These are phyloP conservation scores for Auricularia sp. DNA, from an alignment of 768 basidiomycete genomes.

Conservation along the genomic window DNA sequence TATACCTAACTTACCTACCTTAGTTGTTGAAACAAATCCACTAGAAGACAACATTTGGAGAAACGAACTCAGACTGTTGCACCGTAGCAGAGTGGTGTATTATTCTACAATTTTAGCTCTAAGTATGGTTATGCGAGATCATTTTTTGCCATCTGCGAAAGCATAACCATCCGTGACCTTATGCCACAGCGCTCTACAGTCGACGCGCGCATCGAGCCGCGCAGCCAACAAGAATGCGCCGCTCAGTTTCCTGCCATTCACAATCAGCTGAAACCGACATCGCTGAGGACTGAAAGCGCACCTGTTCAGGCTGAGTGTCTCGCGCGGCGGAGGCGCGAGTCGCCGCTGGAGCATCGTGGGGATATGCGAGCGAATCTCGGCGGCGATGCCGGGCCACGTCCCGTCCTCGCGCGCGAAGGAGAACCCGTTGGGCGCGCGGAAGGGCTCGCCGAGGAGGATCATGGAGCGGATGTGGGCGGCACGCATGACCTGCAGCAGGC, in stretches of 20 bases:
- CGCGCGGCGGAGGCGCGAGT: conserved; percentile 83
- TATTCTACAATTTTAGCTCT: too few species aligned
- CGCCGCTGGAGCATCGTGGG: conserved; percentile 85
- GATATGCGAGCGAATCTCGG: conserved; percentile 66
- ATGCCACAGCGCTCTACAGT: conserved; percentile 71
- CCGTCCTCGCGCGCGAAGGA: conserved; percentile 48
- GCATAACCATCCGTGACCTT: conserved; percentile 38
- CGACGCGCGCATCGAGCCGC: conserved; percentile 59
- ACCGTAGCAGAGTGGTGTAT: too few species aligned
- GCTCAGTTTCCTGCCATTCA: conserved; percentile 54
- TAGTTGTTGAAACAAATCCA: too few species aligned
- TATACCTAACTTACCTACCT: too few species aligned
- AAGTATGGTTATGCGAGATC: too few species aligned
- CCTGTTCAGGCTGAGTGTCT: conserved; percentile 93
- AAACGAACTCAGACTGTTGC: too few species aligned
- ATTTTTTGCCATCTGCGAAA: conserved; percentile 8
- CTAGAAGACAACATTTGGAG: too few species aligned
- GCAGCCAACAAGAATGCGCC: conserved; percentile 74
- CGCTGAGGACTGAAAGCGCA: conserved; percentile 23
- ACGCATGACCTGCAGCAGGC: conserved; percentile 59
- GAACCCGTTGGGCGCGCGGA: conserved; percentile 62
- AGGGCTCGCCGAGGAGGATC: conserved; percentile 77
- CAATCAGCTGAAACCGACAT: background rate
- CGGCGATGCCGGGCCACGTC: conserved; percentile 62
- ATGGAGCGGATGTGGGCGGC: conserved; percentile 79